A percentile compares a stretch with the other conserved stretches of the same genome.
phyloP scores from a whole-genome alignment of 345 rosid species.

The Salix exigua region DNA sequence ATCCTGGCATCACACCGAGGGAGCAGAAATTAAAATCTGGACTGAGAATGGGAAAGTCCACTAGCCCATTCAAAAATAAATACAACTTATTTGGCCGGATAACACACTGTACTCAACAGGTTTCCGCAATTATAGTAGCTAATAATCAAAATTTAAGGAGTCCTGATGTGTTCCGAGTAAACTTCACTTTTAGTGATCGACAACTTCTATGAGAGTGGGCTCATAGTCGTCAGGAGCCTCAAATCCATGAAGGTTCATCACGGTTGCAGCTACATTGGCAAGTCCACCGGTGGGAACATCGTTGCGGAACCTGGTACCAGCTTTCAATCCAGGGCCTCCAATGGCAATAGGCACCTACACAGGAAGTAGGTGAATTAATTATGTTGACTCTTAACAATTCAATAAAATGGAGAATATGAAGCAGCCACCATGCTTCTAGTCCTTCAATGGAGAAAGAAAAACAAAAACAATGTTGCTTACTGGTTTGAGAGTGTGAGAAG shows the following conservation, averaged over 20 bases:
- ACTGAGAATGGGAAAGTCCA: not conserved
- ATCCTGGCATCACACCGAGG: not conserved
- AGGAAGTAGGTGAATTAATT: not conserved
- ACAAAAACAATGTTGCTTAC: conserved; percentile 45
- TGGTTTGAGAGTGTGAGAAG: conserved; percentile 92
- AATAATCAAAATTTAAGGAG: not conserved
- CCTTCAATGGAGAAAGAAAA: not conserved
- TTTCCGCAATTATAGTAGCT: conserved; percentile 8
- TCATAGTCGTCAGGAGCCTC: conserved; percentile 83
- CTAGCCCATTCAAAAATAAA: not conserved
- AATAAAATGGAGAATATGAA: not conserved
- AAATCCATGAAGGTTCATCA: conserved; percentile 88
- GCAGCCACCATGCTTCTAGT: not conserved
- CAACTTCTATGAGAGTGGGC: conserved; percentile 75
- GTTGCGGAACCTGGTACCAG: conserved; percentile 64
- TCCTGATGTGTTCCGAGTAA: no score
- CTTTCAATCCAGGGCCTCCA: conserved; percentile 78
- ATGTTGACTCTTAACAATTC: not conserved
- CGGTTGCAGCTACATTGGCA: conserved; percentile 95
- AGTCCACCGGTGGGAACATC: conserved; percentile 67
- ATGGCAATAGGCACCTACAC: conserved; percentile 89
- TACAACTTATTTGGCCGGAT: not conserved
- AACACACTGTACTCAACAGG: not conserved
- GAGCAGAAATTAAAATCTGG: not conserved
- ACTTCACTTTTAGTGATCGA: conserved; percentile 26